A percentile compares a stretch with the other conserved stretches of the same genome.
These are phyloP conservation scores for Vitis hybrid DNA, from an alignment of 177 flowering plant genomes.

Conservation along the genomic window DNA sequence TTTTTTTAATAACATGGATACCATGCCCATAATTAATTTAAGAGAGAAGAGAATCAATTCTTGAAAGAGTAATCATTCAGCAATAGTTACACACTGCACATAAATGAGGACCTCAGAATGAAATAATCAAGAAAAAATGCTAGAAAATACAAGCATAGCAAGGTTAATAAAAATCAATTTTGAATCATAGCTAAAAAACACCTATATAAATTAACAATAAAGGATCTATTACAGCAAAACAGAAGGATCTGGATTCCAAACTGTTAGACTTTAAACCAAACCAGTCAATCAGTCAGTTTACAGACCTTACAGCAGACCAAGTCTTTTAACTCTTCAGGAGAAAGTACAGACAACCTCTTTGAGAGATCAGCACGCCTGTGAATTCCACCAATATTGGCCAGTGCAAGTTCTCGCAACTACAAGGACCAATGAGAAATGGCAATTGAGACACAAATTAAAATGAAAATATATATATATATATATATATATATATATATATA, in stretches of 20 bases:
- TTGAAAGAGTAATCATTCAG: not conserved
- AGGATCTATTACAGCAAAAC: not conserved
- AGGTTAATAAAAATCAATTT: no score
- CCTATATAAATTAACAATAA: not conserved
- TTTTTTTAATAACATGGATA: not conserved
- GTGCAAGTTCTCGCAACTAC: conserved; percentile 83
- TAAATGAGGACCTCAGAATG: no score
- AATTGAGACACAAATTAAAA: not conserved
- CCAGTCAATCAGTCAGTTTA: conserved; percentile 3
- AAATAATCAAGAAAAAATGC: not conserved
- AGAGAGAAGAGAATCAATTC: not conserved
- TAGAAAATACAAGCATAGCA: no score
- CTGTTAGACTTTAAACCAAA: not conserved
- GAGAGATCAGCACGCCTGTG: conserved; percentile 86
- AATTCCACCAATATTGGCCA: conserved; percentile 85
- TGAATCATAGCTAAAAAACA: no score
- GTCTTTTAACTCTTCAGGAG: conserved; percentile 71
- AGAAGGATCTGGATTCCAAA: not conserved
- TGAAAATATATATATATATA: not conserved
- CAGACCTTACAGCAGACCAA: conserved; percentile 85
- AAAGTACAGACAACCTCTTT: conserved; percentile 80
- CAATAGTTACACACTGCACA: not conserved
- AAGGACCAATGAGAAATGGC: conserved; percentile 6
- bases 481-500: not conserved
- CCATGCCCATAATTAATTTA: not conserved